Evolutionary conservation across 2,329 filamentous ascomycete genomes (phyloP), one percentile per base, ranked within the genome.

Genomic region (Colletotrichum lini): DNA sequence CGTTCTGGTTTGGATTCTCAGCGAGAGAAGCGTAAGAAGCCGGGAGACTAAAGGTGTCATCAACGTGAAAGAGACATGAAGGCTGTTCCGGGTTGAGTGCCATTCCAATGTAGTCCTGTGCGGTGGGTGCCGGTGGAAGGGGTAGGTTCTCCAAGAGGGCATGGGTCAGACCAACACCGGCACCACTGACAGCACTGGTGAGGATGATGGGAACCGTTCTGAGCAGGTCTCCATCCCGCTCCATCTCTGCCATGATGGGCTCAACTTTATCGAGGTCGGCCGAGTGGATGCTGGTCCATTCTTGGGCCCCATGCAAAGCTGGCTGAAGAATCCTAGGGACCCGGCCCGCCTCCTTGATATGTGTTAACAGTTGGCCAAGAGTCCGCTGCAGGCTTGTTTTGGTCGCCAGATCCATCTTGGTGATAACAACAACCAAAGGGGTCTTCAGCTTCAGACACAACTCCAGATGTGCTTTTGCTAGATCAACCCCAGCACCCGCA

Each of bases 321-420:
- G 87, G 85, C 45, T 87, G 85, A n/a, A 98, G 80, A 69, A 98
- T 91, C 66, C 90, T 90, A 0, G 96, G 95, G 60, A 87, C 89
- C 70, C 94, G 90, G 4, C 93, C 93, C 35, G 90, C 89, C 18
- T 88, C 87, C 82, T 98, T 98, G 60, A 98, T 85, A 2, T 90
- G 87, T 0, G 94, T 92, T 42, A 98, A 84, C 2, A 98, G 84
- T 75, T 91, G 93, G 18, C 88, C 88, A 72, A 98, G 84, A 0
- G 90, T 94, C 61, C 89, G 88, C 67, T 91, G 90, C 10, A 98
- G 80, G 12, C 91, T 91, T 13, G 84, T 80, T 74, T 92, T 95
- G 16, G 92, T 95, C 18, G 95, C 94, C 53, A 97, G 81, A 76
- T 99, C 96, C 72, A 97, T 87, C 79, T 98, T 99, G 0, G 96